Base-by-base conservation (phyloP, 2,329 filamentous ascomycete genomes). In the Daldinia sp. region DNA sequence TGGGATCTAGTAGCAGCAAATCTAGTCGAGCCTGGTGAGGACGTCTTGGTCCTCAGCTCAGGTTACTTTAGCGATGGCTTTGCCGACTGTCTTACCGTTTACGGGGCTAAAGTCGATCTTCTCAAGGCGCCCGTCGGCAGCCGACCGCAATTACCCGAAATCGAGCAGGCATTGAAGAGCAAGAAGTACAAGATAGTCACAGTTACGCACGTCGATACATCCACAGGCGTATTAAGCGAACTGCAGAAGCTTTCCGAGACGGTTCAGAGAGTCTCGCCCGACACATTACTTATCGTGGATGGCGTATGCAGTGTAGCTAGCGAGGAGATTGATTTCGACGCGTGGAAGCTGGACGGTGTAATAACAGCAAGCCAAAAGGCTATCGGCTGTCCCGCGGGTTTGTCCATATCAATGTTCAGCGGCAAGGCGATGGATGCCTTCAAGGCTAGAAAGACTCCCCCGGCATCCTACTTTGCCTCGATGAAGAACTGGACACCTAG, bases 1-100 rank as follows among this genome's bases (percentile, higher is more conserved):
- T 99, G 95, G 95, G 95, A 99, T 76, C 82, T 98, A 61, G 93
- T 98, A 45, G 90, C 93, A n/a, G 90, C 93, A 71, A 99, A 98
- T 82, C 81, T 99, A 66, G 85, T 92, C 64, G 94, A 99, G 81
- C 85, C 89, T 51, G 94, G 92, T 63, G 95, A 99, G 75, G 87
- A 97, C 61, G 95, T 91, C 21, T 85, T 99, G 37, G 94, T 99
- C 56, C 87, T 99, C 15, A 94, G 96, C 82, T 96, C 93, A 39
- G 95, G 95, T 69, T 99, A 99, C 85, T 99, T 99, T 75, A 94
- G 91, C 70, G 94, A 98, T 77, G 93, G 90, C 61, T 97, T 99
- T 75, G 92, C 92, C 69, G 90, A 96, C 79, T 97, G 94, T 80
- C 87, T 99, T 75, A 86, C 90, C 75, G 92, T 92, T 34, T 99